phyloP scores from a whole-genome alignment of 2,329 filamentous ascomycete species.

The Anthostomella pinea region DNA sequence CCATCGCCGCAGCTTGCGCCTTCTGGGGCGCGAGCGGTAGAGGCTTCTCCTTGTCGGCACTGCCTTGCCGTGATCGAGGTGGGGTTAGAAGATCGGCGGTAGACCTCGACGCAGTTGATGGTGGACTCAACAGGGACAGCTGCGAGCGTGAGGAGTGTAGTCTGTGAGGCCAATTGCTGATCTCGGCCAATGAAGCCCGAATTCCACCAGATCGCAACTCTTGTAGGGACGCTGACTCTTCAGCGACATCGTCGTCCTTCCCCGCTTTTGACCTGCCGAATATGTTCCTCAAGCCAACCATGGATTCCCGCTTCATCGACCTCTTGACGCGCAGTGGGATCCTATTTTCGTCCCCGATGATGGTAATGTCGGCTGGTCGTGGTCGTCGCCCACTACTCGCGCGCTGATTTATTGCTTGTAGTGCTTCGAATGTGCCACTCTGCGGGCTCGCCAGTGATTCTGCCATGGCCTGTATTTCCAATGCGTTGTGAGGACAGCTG shows the following conservation, averaged over 20 bases:
- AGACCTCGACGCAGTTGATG: conserved; percentile 14
- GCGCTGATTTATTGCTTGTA: conserved; percentile 32
- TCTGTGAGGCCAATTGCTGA: conserved; percentile 42
- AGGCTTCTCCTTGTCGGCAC: conserved; percentile 15
- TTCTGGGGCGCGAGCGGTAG: conserved; percentile 11
- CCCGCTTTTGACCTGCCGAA: conserved; percentile 45
- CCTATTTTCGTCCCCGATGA: conserved; percentile 35
- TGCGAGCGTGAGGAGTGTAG: conserved; percentile 37
- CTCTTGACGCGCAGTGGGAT: conserved; percentile 44
- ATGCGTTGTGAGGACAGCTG: background rate
- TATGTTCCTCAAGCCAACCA: conserved; percentile 48
- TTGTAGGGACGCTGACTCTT: conserved; percentile 30
- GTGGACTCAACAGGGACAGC: conserved; percentile 27
- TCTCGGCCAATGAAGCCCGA: conserved; percentile 46
- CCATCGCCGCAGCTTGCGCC: conserved; percentile 6
- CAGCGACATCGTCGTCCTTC: conserved; percentile 28
- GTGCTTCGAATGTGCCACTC: conserved; percentile 28
- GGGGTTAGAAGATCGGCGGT: conserved; percentile 7
- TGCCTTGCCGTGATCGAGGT: conserved; percentile 11
- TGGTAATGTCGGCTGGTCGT: conserved; percentile 38
- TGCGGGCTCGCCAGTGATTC: conserved; percentile 9
- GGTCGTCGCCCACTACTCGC: conserved; percentile 33
- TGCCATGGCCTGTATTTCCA: conserved; percentile 7
- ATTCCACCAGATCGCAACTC: conserved; percentile 37
- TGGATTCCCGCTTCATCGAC: conserved; percentile 48